A percentile compares a stretch with the other conserved stretches of the same genome.
phyloP scores from a whole-genome alignment of 148 eudicot genomes.

The Silene uniflora region DNA sequence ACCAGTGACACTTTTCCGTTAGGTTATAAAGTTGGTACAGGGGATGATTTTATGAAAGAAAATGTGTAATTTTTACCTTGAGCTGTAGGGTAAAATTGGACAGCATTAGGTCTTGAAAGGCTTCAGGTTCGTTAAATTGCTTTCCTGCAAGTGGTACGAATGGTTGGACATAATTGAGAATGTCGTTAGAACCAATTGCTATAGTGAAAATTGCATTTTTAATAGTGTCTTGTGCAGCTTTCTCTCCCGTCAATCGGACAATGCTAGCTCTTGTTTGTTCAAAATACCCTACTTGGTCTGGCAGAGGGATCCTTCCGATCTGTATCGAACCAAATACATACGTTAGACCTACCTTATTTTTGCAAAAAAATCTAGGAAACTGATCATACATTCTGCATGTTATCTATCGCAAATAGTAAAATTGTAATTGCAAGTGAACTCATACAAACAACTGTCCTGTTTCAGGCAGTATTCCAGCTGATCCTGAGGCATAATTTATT shows the following conservation, averaged over 20 bases:
- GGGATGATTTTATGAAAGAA: not conserved
- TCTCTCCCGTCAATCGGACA: slow-evolving; percentile 40
- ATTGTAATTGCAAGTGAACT: not conserved
- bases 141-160: slow-evolving; percentile 37
- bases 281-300: slow-evolving; percentile 45
- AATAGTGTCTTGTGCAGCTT: slow-evolving; percentile 22
- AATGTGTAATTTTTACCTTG: slow-evolving; percentile 34
- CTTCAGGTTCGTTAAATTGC: slow-evolving; percentile 31
- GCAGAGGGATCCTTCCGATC: slow-evolving; percentile 52
- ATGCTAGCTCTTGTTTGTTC: slow-evolving; percentile 43
- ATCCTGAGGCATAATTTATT: slow-evolving; percentile 63
- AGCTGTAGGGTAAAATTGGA: slow-evolving; percentile 59
- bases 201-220: slow-evolving; percentile 44
- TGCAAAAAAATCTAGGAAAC: too few relatives aligned
- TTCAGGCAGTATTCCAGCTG: slow-evolving; percentile 55
- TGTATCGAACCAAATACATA: not conserved
- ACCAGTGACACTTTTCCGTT: not conserved
- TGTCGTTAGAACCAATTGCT: slow-evolving; percentile 59
- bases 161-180: slow-evolving; percentile 49
- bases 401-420: not conserved
- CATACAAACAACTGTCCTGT: slow-evolving; percentile 55
- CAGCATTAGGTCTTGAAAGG: slow-evolving; percentile 48
- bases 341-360: not conserved
- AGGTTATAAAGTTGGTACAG: not conserved
- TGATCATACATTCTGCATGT: not conserved